Evolutionary conservation across 495 filamentous ascomycete species (phyloP).

Genomic region (Tetracladium setigerum): DNA sequence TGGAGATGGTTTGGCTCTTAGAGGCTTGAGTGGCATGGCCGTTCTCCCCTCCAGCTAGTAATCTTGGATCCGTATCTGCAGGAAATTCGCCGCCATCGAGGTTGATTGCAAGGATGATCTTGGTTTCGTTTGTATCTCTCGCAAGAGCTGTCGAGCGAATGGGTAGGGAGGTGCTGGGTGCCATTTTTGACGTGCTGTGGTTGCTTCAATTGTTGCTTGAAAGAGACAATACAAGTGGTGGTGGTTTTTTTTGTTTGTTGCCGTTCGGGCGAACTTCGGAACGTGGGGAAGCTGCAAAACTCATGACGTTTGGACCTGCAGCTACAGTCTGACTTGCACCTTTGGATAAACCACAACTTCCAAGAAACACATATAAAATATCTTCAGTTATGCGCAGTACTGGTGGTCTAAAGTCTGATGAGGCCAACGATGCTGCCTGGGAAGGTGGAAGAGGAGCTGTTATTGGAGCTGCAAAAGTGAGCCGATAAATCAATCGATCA

Average conservation of each 20-base stretch:
- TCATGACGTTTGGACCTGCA: no score
- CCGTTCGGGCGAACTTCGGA: no score
- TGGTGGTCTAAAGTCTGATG: conserved; percentile 37
- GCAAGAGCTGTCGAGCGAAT: conserved; percentile 65
- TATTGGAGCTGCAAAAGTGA: conserved; percentile 50
- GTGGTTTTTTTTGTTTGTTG: no score
- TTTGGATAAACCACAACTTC: no score
- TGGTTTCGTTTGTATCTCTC: conserved; percentile 93
- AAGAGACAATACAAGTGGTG: no score
- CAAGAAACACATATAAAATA: no score
- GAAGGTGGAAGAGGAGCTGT: conserved; percentile 54
- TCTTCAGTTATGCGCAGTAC: conserved; percentile 7
- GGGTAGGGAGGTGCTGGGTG: no score
- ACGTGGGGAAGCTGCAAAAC: no score
- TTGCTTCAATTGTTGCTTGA: no score
- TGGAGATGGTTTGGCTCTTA: conserved; percentile 71
- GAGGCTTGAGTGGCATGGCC: conserved; percentile 77
- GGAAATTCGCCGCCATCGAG: conserved; percentile 83
- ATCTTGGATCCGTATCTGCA: conserved; percentile 38
- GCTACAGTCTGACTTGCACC: no score
- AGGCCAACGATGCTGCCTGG: conserved; percentile 52
- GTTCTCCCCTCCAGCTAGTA: conserved; percentile 31
- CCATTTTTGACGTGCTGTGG: no score
- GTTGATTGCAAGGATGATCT: conserved; percentile 84
- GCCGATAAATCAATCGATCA: neutral